These are phyloP conservation scores for Collybiopsis confluens DNA, from an alignment of 768 basidiomycete species.

Conservation along the genomic window DNA sequence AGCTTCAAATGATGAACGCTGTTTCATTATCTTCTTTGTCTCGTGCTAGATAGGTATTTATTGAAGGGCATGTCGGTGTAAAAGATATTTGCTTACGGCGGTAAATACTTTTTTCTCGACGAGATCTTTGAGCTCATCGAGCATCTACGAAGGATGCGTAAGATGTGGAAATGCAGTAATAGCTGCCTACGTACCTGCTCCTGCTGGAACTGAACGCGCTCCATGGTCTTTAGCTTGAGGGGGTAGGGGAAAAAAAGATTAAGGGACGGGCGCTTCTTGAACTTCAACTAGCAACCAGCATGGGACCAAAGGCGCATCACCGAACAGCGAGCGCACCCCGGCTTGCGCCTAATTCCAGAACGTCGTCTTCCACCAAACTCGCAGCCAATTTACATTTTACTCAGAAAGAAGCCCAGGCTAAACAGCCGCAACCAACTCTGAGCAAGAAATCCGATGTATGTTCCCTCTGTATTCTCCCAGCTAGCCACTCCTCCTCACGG, in stretches of 20 bases:
- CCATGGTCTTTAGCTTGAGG: constrained; percentile 75
- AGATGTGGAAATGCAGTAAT: background rate
- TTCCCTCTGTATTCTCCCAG: too few species aligned
- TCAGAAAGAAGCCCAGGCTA: constrained; percentile 51
- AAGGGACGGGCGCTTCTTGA: background rate
- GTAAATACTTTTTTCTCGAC: constrained; percentile 83
- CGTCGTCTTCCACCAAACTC: constrained; percentile 57
- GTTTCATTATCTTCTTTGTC: constrained; percentile 79
- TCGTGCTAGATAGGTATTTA: constrained; percentile 49
- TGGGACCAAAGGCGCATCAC: constrained; percentile 45
- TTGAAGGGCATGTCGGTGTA: background rate
- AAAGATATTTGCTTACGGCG: constrained; percentile 42
- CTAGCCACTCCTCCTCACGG: constrained; percentile 14
- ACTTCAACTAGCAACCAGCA: background rate
- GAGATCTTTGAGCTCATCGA: constrained; percentile 92
- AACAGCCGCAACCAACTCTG: constrained; percentile 37
- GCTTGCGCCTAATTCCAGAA: constrained; percentile 59
- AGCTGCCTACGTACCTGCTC: constrained; percentile 58
- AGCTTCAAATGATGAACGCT: constrained; percentile 79
- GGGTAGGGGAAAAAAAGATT: constrained; percentile 13
- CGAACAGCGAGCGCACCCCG: constrained; percentile 42
- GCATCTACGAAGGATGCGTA: constrained; percentile 52
- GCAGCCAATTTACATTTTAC: constrained; percentile 63
- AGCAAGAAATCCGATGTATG: constrained; percentile 52
- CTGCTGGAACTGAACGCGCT: constrained; percentile 90